Percentiles rank a stretch among this genome's conserved stretches.
Conservation (phyloP, 129 eudicot species). For the Kitagawia praeruptora region DNA sequence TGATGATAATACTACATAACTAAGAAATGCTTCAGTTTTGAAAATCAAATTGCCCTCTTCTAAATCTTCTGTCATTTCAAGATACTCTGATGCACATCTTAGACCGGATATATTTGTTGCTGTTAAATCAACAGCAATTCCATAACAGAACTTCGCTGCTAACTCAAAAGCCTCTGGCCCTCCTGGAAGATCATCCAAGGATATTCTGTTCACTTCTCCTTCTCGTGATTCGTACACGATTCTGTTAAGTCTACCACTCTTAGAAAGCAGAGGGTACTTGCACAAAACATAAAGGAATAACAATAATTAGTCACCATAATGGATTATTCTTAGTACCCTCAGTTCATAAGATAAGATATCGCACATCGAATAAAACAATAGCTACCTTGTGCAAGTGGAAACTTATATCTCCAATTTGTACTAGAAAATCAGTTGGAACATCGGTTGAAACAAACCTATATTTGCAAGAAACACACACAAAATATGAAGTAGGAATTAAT, state of each 20-base stretch:
- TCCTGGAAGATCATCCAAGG: slow-evolving; percentile 70
- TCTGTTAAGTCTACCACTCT: slow-evolving; percentile 79
- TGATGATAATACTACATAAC: slow-evolving; percentile 71
- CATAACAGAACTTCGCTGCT: slow-evolving; percentile 88
- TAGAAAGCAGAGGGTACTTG: slow-evolving; percentile 70
- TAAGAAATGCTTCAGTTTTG: slow-evolving; percentile 88
- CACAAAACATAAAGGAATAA: not conserved
- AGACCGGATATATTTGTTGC: slow-evolving; percentile 67
- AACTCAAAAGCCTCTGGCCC: slow-evolving; percentile 79
- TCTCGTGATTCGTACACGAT: slow-evolving; percentile 58
- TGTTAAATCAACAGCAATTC: slow-evolving; percentile 63
- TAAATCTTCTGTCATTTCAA: slow-evolving; percentile 92
- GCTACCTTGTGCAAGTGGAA: slow-evolving; percentile 92
- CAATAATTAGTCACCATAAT: not conserved
- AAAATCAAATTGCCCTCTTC: slow-evolving; percentile 89
- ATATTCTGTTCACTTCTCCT: slow-evolving; percentile 37
- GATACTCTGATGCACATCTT: slow-evolving; percentile 81
- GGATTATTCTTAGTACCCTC: not conserved
- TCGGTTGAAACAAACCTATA: slow-evolving; percentile 73
- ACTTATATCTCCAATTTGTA: slow-evolving; percentile 69
- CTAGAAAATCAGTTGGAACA: slow-evolving; percentile 81
- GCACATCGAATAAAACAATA: not conserved
- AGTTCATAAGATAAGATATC: not conserved
- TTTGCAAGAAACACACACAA: slow-evolving; percentile 10
- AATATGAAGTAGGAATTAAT: not conserved